Evolutionary conservation across 139 green algal genomes (phyloP).

Genomic region (Limnomonas spitsbergensis): DNA sequence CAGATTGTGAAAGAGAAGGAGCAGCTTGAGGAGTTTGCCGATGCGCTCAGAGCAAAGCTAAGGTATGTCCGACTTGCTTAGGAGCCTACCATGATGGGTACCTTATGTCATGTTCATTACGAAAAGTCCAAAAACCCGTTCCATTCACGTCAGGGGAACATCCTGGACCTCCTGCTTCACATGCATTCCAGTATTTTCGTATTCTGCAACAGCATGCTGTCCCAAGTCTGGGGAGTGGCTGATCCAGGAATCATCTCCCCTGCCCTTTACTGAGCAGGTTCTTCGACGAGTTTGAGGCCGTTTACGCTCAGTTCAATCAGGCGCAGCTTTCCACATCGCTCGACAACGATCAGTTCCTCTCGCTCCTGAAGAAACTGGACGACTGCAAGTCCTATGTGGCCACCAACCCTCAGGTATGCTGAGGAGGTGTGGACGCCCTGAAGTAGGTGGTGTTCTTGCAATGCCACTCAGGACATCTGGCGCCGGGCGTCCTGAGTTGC

Average conservation of each 20-base stretch:
- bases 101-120: too few species aligned
- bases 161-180: too few species aligned
- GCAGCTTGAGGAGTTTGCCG: constrained; percentile 64
- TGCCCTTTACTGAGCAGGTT: too few species aligned
- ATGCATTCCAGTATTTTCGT: too few species aligned
- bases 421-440: background rate
- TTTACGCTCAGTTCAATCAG: constrained; percentile 67
- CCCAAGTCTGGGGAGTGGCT: too few species aligned
- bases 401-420: constrained; percentile 58
- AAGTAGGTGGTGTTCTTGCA: background rate
- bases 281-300: constrained; percentile 93
- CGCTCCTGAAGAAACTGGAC: constrained; percentile 80
- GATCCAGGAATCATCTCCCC: too few species aligned
- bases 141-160: too few species aligned
- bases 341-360: constrained; percentile 63
- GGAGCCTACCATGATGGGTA: too few species aligned
- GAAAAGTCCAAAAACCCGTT: too few species aligned
- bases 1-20: constrained; percentile 67
- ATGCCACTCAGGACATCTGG: background rate
- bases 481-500: too few species aligned
- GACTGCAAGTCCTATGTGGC: constrained; percentile 83
- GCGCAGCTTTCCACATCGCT: constrained; percentile 40
- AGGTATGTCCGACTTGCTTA: too few species aligned
- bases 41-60: constrained; percentile 64
- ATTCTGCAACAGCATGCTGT: too few species aligned